These are phyloP conservation scores for Lecanicillium sp. DNA, from an alignment of 2,329 filamentous ascomycete species.

Conservation along the genomic window DNA sequence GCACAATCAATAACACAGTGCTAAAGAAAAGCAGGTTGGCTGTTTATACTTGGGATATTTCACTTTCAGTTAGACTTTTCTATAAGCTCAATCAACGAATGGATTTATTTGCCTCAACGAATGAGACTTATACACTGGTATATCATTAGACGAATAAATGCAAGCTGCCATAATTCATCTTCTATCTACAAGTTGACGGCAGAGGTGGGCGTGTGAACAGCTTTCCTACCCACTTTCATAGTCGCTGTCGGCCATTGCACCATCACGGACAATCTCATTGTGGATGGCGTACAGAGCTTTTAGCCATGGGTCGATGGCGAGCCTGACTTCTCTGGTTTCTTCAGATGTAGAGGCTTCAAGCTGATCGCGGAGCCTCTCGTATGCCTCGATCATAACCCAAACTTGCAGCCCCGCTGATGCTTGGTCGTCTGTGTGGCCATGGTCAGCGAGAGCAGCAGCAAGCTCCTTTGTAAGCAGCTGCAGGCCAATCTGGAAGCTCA, in stretches of 20 bases:
- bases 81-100: too few relatives aligned
- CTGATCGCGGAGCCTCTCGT: conserved; percentile 42
- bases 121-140: too few relatives aligned
- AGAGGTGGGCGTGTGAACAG: too few relatives aligned
- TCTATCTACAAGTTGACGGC: too few relatives aligned
- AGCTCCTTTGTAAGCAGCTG: conserved; percentile 43
- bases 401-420: conserved; percentile 40
- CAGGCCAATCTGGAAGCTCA: conserved; percentile 41
- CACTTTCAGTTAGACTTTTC: too few relatives aligned
- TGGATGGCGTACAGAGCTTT: conserved; percentile 39
- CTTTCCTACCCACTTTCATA: conserved; percentile 12
- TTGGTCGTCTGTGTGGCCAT: conserved; percentile 12
- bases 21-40: too few relatives aligned
- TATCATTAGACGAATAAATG: too few relatives aligned
- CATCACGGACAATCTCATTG: conserved; percentile 16
- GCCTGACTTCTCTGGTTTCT: conserved; percentile 19
- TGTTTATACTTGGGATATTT: too few relatives aligned
- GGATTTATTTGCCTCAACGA: too few relatives aligned
- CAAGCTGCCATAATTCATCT: too few relatives aligned
- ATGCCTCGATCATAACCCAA: conserved; percentile 51
- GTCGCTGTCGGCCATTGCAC: conserved; percentile 18
- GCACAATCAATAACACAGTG: too few relatives aligned
- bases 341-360: conserved; percentile 26
- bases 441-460: conserved; percentile 29
- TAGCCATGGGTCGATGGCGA: conserved; percentile 44